Evolutionary conservation across 345 rosid genomes (phyloP), one percentile per base, ranked within the genome.

Genomic region (Syzygium oleosum): DNA sequence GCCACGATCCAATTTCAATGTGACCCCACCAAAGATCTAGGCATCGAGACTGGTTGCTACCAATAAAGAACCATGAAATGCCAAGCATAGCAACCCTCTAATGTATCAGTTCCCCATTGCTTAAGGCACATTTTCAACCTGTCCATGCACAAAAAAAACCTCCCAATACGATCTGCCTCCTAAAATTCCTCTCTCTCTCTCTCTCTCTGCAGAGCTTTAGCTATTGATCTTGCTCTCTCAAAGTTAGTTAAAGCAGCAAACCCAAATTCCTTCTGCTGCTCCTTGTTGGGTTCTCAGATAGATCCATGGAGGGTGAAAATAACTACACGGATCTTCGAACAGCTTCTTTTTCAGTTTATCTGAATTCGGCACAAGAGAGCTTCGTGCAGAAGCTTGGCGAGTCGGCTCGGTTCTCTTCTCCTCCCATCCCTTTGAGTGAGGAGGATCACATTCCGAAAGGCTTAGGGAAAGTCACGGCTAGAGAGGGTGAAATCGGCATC

Each of bases 401-500:
- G 27, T 86, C 93, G 3, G 85, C 61, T 52, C 90, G 77, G 85
- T 29, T 34, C 61, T 85, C 90, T 22, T 84, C 87, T 80, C 88
- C 92, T 85, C 90, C 86, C 88, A 41, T 87, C 84, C 23, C 78
- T 63, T 84, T 86, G 53, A 85, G 87, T 84, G 90, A 85, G 84
- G 89, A 88, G 27, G 68, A 79, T 84, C 91, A 88, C n/a, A 29
- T 54, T 51, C 90, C 88, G 10, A 52, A 61, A 63, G 86, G 87
- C 79, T 77, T 88, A n/a, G 90, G 87, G 86, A 88, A 90, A 84
- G 80, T 88, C 34, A 90, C 84, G 80, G 22, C 86, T 19, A 89
- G 63, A 84, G 94, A 88, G 58, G 92, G 90, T 15, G 96, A 92
- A 84, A 89, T 93, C 34, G 89, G 94, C 6, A 91, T 95, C 51